These are phyloP conservation scores for Nymphaea colorata DNA, from an alignment of 164 flowering plant genomes.

Conservation along the genomic window DNA sequence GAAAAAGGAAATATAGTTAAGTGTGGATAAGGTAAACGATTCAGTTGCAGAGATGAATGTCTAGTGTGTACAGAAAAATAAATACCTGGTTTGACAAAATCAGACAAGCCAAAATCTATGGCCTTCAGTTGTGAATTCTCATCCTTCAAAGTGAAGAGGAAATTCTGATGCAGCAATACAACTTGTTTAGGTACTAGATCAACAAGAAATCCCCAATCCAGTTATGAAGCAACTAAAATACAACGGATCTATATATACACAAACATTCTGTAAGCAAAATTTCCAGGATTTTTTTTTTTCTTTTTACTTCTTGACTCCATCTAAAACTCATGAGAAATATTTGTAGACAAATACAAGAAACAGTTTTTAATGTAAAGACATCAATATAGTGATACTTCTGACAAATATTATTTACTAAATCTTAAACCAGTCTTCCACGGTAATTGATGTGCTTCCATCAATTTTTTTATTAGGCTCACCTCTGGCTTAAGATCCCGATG, in stretches of 20 bases:
- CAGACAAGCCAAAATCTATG: slow-evolving; percentile 96
- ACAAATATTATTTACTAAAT: too few relatives aligned
- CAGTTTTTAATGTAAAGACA: too few relatives aligned
- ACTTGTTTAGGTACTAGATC: background rate
- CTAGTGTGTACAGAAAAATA: background rate
- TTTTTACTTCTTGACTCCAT: too few relatives aligned
- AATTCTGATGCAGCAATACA: slow-evolving; percentile 50
- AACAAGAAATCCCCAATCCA: background rate
- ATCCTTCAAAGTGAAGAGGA: slow-evolving; percentile 65
- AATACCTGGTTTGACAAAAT: slow-evolving; percentile 92
- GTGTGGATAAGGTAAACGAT: background rate
- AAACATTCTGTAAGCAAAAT: background rate
- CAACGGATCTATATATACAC: background rate
- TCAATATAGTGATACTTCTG: too few relatives aligned
- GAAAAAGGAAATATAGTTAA: background rate
- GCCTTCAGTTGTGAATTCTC: slow-evolving; percentile 70
- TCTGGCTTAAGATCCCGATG: slow-evolving; percentile 98
- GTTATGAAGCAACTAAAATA: background rate
- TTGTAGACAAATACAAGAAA: too few relatives aligned
- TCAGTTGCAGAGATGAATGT: background rate
- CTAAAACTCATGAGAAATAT: too few relatives aligned
- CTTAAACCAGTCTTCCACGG: too few relatives aligned
- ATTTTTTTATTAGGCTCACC: slow-evolving; percentile 26
- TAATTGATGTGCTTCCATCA: too few relatives aligned
- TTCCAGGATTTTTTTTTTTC: background rate